Evolutionary conservation across 2,329 filamentous ascomycete species (phyloP), one percentile per base, ranked within the genome.

Genomic region (Alternaria triticimaculans): DNA sequence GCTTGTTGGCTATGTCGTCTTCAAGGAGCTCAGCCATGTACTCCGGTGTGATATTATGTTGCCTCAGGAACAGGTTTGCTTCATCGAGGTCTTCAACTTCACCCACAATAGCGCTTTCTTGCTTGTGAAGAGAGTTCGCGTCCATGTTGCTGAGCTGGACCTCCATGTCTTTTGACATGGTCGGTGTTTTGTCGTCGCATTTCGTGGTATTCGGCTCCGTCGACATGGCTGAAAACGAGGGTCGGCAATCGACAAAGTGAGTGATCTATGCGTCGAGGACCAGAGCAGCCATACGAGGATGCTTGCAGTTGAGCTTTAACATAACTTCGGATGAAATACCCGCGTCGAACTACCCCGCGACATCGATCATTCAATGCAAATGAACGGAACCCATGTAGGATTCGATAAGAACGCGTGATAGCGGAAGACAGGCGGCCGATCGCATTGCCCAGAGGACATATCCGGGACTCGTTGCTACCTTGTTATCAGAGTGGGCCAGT

Each of bases 51-150:
- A 84, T 81, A 61, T 82, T 81, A 73, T 86, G 78, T 51, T 85
- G 76, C n/a, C 79, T 80, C 1, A 87, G 80, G 64, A 86, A 87
- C 30, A 83, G 66, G 51, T 83, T 84, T 5, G 82, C 82, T 59
- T 83, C 82, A 67, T 87, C 85, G 15, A 86, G 80, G 28, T 83
- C 78, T 8, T 71, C 62, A 37, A 78, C 67, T 33, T 80, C 72
- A 23, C 78, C 76, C 23, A 48, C 55, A 3, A 45, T 53, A 5
- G 12, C 14, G 14, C 33, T 62, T 11, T 33, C 44, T 25, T 63
- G 26, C 20, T 46, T 50, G 14, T 57, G 53, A 23, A 63, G 51
- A 6, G 58, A 49, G 33, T 57, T 46, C 7, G 11, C 45, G 7
- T 56, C 45, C 18, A 28, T 18, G 3, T 20, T 14, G 9, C 12